Percentiles rank a stretch among this genome's conserved stretches.
phyloP scores from a whole-genome alignment of 1,284 basidiomycete species.

The Malassezia pachydermatis region DNA sequence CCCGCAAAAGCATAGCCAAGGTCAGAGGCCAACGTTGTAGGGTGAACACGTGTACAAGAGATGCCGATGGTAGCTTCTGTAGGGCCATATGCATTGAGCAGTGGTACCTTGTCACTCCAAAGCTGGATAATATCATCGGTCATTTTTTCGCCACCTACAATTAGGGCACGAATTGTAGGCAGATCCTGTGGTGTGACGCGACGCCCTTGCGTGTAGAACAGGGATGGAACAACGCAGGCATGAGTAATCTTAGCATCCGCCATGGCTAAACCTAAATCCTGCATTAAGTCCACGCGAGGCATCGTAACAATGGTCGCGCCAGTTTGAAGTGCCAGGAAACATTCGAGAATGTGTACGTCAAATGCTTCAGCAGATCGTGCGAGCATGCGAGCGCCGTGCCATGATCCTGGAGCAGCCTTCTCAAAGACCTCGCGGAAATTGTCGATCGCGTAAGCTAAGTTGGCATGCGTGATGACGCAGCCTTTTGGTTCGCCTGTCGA shows the following conservation, averaged over 20 bases:
- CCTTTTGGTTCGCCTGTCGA: conserved; percentile 42
- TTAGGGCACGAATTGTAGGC: conserved; percentile 29
- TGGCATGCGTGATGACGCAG: conserved; percentile 31
- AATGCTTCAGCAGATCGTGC: conserved; percentile 44
- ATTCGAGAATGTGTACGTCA: conserved; percentile 46
- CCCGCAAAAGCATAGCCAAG: conserved; percentile 38
- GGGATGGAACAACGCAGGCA: conserved; percentile 43
- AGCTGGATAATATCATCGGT: conserved; percentile 25
- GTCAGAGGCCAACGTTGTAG: conserved; percentile 21
- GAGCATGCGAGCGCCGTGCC: conserved; percentile 30
- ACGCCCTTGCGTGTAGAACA: conserved; percentile 36
- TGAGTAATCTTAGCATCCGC: conserved; percentile 32
- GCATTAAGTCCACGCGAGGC: conserved; percentile 30
- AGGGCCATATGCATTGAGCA: conserved; percentile 44
- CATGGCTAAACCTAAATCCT: conserved; percentile 39
- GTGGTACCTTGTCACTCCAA: conserved; percentile 30
- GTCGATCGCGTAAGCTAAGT: conserved; percentile 32
- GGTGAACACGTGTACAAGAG: conserved; percentile 31
- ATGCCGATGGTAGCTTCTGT: conserved; percentile 44
- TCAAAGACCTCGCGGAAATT: conserved; percentile 28
- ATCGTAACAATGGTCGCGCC: conserved; percentile 44
- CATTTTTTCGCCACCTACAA: conserved; percentile 43
- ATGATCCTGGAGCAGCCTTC: conserved; percentile 24
- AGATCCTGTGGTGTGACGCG: conserved; percentile 28
- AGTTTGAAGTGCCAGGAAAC: conserved; percentile 36